A percentile compares a stretch with the other conserved stretches of the same genome.
Evolutionary conservation across 768 basidiomycete species (phyloP).

Genomic region (Mrakia gelida): DNA sequence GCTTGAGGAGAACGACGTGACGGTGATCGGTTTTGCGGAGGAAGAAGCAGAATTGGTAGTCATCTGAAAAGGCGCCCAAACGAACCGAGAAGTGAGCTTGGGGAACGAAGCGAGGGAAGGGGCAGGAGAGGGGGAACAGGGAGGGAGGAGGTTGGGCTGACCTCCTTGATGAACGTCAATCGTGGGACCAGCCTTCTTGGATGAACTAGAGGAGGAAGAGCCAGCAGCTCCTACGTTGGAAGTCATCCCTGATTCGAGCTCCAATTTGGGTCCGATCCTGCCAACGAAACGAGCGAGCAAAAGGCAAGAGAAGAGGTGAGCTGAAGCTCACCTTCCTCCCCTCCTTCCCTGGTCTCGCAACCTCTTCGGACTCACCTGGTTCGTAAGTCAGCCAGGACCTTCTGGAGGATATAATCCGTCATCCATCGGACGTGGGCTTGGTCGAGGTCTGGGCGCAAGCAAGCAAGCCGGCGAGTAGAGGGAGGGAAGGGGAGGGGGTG

Average conservation of each 20-base stretch:
- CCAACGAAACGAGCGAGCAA: background rate
- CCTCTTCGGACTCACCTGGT: slow-evolving; percentile 8
- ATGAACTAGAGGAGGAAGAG: background rate
- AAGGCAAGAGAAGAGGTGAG: background rate
- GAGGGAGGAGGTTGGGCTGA: background rate
- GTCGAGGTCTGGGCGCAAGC: slow-evolving; percentile 15
- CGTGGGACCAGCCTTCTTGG: slow-evolving; percentile 14
- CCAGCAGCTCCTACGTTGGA: slow-evolving; percentile 6
- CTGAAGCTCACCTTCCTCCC: background rate
- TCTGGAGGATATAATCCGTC: slow-evolving; percentile 30
- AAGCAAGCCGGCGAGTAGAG: background rate
- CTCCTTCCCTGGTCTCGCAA: background rate
- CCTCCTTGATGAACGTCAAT: slow-evolving; percentile 23
- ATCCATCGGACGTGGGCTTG: slow-evolving; percentile 25
- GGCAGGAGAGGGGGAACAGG: background rate
- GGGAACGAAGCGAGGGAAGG: background rate
- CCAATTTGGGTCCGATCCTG: slow-evolving; percentile 27
- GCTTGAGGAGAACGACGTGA: slow-evolving; percentile 28
- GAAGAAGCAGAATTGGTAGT: slow-evolving; percentile 28
- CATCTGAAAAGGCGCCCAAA: too few species aligned
- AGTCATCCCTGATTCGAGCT: background rate
- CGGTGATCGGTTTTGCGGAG: slow-evolving; percentile 21
- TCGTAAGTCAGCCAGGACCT: slow-evolving; percentile 13
- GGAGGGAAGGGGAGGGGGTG: background rate
- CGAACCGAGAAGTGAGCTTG: too few species aligned